Percentiles rank a stretch among this genome's conserved stretches.
Evolutionary conservation across 768 basidiomycete genomes (phyloP).

Genomic region (Russula ochroleuca): DNA sequence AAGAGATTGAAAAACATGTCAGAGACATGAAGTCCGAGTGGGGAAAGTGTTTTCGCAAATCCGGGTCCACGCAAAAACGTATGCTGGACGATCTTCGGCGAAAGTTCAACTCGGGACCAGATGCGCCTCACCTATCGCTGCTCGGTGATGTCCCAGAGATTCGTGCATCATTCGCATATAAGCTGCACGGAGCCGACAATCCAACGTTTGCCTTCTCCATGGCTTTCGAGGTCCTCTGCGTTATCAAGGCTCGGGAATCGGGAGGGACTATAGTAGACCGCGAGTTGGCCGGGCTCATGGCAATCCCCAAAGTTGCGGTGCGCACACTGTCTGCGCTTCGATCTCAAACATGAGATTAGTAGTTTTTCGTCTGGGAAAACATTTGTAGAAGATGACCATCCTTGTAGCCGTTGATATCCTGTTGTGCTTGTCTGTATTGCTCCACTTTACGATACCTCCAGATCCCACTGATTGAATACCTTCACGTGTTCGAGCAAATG

Average conservation of each 20-base stretch:
- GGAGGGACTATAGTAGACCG: constrained; percentile 14
- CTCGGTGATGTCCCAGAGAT: constrained; percentile 16
- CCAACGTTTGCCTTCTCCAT: constrained; percentile 16
- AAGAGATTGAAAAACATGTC: constrained; percentile 41
- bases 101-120: constrained; percentile 13
- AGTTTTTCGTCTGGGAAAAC: neutral
- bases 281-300: constrained; percentile 34
- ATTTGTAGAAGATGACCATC: neutral
- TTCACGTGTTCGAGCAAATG: neutral
- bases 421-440: neutral
- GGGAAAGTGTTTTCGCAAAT: neutral
- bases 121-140: constrained; percentile 13
- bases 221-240: constrained; percentile 17
- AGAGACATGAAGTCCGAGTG: constrained; percentile 28
- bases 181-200: neutral
- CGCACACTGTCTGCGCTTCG: constrained; percentile 18
- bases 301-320: constrained; percentile 33
- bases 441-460: neutral
- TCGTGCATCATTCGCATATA: constrained; percentile 23
- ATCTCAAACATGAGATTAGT: neutral
- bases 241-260: constrained; percentile 21
- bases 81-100: neutral
- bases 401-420: neutral
- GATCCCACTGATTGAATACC: neutral
- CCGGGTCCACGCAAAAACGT: neutral